A percentile compares a stretch with the other conserved stretches of the same genome.
Conservation (phyloP, 2,329 filamentous ascomycete species). For the Verticillium isaacii region DNA sequence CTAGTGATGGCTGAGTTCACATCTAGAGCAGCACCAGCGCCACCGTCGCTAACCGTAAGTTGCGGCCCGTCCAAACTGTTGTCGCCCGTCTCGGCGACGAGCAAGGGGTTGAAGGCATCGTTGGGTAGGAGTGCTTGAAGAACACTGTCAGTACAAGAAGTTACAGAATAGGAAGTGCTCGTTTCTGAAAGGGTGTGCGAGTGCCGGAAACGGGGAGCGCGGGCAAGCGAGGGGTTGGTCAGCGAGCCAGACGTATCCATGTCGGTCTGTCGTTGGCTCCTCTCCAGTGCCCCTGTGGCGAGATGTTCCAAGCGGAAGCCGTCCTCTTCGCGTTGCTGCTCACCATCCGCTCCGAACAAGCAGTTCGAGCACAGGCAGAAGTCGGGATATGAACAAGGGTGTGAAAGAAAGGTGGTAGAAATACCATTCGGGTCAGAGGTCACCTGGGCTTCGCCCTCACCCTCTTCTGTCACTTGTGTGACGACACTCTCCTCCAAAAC, state of each 20-base stretch:
- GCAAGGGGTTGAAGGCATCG: conserved; percentile 19
- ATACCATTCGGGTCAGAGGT: conserved; percentile 9
- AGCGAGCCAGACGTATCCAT: background rate
- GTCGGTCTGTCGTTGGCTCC: background rate
- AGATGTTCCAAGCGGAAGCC: conserved; percentile 3
- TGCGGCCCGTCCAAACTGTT: background rate
- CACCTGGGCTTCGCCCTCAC: background rate
- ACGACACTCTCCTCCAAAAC: background rate
- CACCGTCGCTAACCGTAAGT: conserved; percentile 2
- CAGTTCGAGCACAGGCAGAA: conserved; percentile 10
- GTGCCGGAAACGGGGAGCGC: background rate
- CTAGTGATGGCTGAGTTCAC: background rate
- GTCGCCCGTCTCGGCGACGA: conserved; percentile 13
- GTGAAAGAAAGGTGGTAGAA: conserved; percentile 1
- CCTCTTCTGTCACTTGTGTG: background rate
- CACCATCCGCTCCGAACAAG: background rate
- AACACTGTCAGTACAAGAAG: conserved; percentile 18
- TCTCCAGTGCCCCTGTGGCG: background rate
- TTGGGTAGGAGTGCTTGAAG: conserved; percentile 15
- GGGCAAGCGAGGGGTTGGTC: background rate
- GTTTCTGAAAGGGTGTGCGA: conserved; percentile 4
- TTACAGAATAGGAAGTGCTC: conserved; percentile 14
- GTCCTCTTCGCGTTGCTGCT: conserved; percentile 8
- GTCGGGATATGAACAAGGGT: conserved; percentile 6
- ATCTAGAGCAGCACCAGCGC: background rate